Percentiles rank a stretch among this genome's conserved stretches.
Conservation (phyloP, 441 rosid species). For the Euphorbia corollata region DNA sequence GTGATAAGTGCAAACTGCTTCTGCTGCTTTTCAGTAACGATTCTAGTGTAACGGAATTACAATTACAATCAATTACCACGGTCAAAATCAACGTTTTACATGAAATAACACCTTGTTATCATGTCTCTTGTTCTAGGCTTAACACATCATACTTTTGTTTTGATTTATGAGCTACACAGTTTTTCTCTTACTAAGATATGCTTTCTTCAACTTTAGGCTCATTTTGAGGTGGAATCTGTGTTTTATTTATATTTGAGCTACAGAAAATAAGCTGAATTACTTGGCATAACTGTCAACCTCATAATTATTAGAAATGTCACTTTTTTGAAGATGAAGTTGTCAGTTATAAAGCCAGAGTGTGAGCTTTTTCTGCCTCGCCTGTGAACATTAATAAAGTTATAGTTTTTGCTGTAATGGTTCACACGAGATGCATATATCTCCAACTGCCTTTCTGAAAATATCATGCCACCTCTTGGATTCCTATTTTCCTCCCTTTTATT, state of each 20-base stretch:
- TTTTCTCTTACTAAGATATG: not conserved
- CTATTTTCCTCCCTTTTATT: not conserved
- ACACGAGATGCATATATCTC: constrained; percentile 50
- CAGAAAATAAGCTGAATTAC: not conserved
- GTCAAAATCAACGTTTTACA: constrained; percentile 18
- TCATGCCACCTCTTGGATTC: constrained; percentile 26
- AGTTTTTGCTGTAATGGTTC: constrained; percentile 26
- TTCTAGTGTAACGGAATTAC: constrained; percentile 12
- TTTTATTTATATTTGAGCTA: not conserved
- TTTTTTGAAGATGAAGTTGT: not conserved
- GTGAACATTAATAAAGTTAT: constrained; percentile 39
- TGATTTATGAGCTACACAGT: too few species aligned
- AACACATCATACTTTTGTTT: too few species aligned
- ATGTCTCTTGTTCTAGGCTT: constrained; percentile 21
- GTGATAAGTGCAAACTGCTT: constrained; percentile 13
- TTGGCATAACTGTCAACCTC: not conserved
- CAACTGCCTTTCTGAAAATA: constrained; percentile 29
- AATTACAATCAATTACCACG: constrained; percentile 5
- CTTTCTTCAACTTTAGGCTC: not conserved
- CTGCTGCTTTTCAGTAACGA: constrained; percentile 24
- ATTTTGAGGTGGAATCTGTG: too few species aligned
- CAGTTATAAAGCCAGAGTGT: constrained; percentile 1
- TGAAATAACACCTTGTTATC: constrained; percentile 21
- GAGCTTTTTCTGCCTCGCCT: constrained; percentile 24
- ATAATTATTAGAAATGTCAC: constrained; percentile 14